Conservation (phyloP, 1,284 basidiomycete species). For the Boletus sp. region DNA sequence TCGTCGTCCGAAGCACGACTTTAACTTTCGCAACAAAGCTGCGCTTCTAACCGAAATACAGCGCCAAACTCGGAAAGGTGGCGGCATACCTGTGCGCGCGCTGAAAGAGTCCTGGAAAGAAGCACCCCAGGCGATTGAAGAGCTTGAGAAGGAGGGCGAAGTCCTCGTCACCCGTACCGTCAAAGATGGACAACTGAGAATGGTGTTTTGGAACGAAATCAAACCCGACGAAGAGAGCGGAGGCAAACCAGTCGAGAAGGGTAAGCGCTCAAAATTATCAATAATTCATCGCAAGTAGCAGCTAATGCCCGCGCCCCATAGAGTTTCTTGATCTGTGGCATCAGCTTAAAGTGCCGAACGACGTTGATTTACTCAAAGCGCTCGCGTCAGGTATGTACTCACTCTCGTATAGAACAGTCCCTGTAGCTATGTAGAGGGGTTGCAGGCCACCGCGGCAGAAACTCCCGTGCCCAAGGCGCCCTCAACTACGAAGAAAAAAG, state of each 20-base stretch:
- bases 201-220: conserved; percentile 91
- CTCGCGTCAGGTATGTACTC: conserved; percentile 56
- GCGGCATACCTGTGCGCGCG: conserved; percentile 79
- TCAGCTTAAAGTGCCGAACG: conserved; percentile 76
- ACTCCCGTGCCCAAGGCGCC: conserved; percentile 50
- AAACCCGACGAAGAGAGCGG: conserved; percentile 69
- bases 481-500: conserved; percentile 72
- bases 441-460: conserved; percentile 68
- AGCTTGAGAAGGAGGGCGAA: conserved; percentile 82
- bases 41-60: conserved; percentile 80
- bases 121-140: conserved; percentile 76
- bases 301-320: conserved; percentile 31
- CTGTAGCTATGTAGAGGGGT: conserved; percentile 50
- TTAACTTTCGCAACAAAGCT: conserved; percentile 77
- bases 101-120: conserved; percentile 90
- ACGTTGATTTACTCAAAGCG: conserved; percentile 74
- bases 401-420: conserved; percentile 2
- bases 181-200: conserved; percentile 79
- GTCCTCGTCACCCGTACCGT: conserved; percentile 81
- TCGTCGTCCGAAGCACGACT: conserved; percentile 71
- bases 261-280: conserved; percentile 43
- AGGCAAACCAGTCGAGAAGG: conserved; percentile 73
- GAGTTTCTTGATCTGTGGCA: conserved; percentile 89
- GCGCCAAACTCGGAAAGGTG: conserved; percentile 70
- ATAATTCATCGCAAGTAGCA: neutral